Evolutionary conservation across 2,329 filamentous ascomycete genomes (phyloP).

Genomic region (Hymenoscyphus infarciens): DNA sequence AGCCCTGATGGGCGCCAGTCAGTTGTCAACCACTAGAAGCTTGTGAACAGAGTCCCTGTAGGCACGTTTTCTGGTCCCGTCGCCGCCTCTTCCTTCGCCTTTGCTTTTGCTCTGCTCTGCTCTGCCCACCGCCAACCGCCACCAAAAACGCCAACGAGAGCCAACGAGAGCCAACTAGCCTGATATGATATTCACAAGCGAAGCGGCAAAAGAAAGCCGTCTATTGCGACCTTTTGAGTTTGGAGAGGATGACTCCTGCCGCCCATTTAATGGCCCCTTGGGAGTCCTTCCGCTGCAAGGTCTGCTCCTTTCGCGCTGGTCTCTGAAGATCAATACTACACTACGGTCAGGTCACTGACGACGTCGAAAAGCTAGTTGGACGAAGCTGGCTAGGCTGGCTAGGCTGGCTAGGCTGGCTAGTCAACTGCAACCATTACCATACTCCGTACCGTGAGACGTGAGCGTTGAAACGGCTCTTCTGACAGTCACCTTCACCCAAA

Average conservation of each 20-base stretch:
- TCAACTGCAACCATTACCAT: no score
- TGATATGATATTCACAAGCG: neutral
- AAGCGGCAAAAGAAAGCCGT: neutral
- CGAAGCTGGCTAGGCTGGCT: no score
- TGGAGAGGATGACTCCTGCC: neutral
- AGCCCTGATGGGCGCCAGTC: no score
- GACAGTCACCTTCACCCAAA: neutral
- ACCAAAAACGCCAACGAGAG: neutral
- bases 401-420: no score
- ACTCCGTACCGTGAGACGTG: no score
- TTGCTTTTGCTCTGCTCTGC: neutral
- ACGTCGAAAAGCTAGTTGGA: neutral
- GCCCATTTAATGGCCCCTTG: neutral
- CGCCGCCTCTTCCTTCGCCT: conserved; percentile 3
- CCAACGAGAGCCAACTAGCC: no score
- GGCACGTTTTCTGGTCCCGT: neutral
- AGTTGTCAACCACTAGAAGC: neutral
- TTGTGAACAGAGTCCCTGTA: neutral
- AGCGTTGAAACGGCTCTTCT: conserved; percentile 1
- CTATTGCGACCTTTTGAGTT: neutral
- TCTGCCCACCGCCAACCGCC: no score
- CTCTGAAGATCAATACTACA: neutral
- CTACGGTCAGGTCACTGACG: neutral
- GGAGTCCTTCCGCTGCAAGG: neutral
- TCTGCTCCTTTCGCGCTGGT: neutral